Percentiles rank a stretch among this genome's conserved stretches.
phyloP scores from a whole-genome alignment of 1,139 yeast genomes.

The Debaryomycetaceae sp. region DNA sequence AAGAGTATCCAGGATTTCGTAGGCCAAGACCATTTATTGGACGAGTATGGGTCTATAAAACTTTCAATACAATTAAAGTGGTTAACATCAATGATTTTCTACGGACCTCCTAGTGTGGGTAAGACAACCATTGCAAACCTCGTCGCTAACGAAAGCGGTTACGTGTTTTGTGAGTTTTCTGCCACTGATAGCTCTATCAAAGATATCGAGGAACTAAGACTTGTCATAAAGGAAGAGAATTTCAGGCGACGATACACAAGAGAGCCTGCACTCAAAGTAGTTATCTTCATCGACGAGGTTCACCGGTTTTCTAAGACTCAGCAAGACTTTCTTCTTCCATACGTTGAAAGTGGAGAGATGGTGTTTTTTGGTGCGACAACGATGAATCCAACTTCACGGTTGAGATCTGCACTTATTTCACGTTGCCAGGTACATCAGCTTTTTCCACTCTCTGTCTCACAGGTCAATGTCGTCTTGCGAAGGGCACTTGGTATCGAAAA shows the following conservation, averaged over 20 bases:
- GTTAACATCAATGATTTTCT: constrained; percentile 42
- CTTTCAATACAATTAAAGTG: constrained; percentile 35
- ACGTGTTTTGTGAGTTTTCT: constrained; percentile 37
- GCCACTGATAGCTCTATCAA: constrained; percentile 37
- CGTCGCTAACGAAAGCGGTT: constrained; percentile 30
- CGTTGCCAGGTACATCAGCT: constrained; percentile 39
- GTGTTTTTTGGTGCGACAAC: constrained; percentile 48
- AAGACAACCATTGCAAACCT: constrained; percentile 43
- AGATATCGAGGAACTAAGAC: constrained; percentile 26
- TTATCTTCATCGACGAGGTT: constrained; percentile 43
- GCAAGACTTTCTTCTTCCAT: constrained; percentile 42
- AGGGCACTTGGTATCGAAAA: constrained; percentile 30
- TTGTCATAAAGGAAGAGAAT: constrained; percentile 22
- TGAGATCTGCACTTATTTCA: constrained; percentile 37
- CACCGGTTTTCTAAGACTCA: constrained; percentile 39
- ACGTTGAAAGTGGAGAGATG: constrained; percentile 37
- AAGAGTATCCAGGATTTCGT: constrained; percentile 21
- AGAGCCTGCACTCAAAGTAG: constrained; percentile 21
- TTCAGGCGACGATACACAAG: constrained; percentile 11
- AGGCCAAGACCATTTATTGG: constrained; percentile 38
- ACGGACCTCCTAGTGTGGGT: constrained; percentile 49
- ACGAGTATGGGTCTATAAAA: constrained; percentile 25
- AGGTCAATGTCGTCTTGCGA: constrained; percentile 18
- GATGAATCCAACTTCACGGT: constrained; percentile 24
- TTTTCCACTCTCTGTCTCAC: constrained; percentile 13